Conservation (phyloP, 2,329 filamentous ascomycete genomes). For the Zymoseptoria crescenta region DNA sequence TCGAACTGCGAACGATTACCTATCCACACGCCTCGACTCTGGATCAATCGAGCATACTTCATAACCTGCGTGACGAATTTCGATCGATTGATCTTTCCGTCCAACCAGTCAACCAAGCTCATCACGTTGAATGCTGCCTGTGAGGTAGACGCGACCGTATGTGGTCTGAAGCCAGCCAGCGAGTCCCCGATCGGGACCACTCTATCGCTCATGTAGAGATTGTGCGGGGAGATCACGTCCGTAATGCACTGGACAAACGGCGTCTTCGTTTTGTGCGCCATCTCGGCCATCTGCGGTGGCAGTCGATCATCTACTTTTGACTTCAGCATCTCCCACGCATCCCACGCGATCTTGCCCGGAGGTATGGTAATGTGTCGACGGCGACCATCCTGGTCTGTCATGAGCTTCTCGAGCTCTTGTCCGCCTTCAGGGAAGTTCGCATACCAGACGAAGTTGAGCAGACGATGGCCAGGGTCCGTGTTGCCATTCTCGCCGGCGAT, state of each 20-base stretch:
- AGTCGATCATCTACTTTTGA: constrained; percentile 27
- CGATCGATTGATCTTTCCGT: constrained; percentile 30
- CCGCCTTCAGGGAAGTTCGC: constrained; percentile 33
- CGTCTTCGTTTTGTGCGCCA: constrained; percentile 32
- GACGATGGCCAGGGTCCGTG: constrained; percentile 33
- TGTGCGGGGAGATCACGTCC: constrained; percentile 33
- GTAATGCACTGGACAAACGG: constrained; percentile 41
- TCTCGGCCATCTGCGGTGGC: constrained; percentile 35
- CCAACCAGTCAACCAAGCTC: constrained; percentile 34
- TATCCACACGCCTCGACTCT: constrained; percentile 34
- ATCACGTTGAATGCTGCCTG: constrained; percentile 40
- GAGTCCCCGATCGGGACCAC: constrained; percentile 42
- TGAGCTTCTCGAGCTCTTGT: constrained; percentile 32
- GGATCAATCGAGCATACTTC: constrained; percentile 33
- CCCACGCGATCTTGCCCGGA: constrained; percentile 32
- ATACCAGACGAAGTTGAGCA: constrained; percentile 44
- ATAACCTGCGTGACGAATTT: constrained; percentile 34
- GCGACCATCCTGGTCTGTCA: constrained; percentile 38
- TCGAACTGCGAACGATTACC: constrained; percentile 35
- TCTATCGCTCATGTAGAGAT: constrained; percentile 36
- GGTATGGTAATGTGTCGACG: constrained; percentile 38
- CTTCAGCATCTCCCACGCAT: constrained; percentile 35
- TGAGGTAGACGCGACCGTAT: constrained; percentile 39
- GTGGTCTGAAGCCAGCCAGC: constrained; percentile 39
- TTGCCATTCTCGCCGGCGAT: constrained; percentile 38